phyloP scores from a whole-genome alignment of 331 rosid genomes.

The Acacia concinna region DNA sequence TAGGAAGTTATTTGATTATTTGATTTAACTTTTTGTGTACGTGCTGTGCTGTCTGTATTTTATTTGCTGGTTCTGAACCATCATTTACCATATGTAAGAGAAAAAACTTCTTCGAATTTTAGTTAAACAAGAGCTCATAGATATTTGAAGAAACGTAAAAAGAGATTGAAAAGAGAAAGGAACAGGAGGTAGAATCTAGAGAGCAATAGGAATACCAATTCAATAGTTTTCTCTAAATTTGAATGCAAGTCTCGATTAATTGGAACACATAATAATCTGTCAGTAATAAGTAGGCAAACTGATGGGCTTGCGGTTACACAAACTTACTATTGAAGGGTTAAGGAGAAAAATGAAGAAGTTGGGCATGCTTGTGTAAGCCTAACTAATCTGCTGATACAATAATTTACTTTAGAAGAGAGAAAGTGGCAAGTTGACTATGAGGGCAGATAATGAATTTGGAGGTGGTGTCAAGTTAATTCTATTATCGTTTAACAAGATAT shows the following conservation, averaged over 20 bases:
- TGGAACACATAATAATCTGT: background rate
- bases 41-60: background rate
- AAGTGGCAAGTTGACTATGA: background rate
- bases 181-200: background rate
- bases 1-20: background rate
- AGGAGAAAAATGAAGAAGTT: background rate
- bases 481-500: background rate
- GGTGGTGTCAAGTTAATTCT: background rate
- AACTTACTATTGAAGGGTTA: background rate
- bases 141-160: background rate
- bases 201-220: background rate
- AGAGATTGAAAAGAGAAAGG: background rate
- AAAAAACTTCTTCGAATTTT: background rate
- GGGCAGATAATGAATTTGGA: background rate
- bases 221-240: background rate
- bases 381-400: background rate
- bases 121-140: background rate
- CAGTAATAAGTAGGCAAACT: background rate
- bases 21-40: background rate
- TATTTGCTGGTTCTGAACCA: background rate
- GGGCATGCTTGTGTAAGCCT: background rate
- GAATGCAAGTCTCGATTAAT: background rate
- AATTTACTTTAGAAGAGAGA: background rate
- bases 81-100: background rate
- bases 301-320: background rate